phyloP scores from a whole-genome alignment of 2,329 filamentous ascomycete species.

The Macrophomina pseudophaseolina region DNA sequence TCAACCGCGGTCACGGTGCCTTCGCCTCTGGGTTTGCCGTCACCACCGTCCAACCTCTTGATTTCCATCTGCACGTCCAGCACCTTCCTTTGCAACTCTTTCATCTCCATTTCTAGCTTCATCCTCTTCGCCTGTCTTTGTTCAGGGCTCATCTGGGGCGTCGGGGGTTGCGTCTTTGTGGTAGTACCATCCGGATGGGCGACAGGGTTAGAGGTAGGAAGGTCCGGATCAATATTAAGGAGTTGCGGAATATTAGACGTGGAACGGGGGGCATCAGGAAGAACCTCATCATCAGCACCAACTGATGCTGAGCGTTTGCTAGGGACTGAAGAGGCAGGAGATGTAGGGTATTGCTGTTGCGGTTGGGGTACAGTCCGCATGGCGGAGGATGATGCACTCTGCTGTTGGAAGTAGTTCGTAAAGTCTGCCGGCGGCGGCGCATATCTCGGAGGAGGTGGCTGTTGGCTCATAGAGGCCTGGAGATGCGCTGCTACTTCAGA shows the following conservation, averaged over 20 bases:
- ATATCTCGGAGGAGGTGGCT: slow-evolving; percentile 5
- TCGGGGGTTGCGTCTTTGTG: slow-evolving; percentile 3
- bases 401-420: slow-evolving; percentile 20
- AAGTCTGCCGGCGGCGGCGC: slow-evolving; percentile 24
- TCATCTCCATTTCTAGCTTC: slow-evolving; percentile 24
- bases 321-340: slow-evolving; percentile 21
- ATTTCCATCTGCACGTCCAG: slow-evolving; percentile 23
- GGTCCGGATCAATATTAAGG: slow-evolving; percentile 21
- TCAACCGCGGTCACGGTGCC: background rate
- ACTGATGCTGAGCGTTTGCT: slow-evolving; percentile 23
- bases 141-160: slow-evolving; percentile 23
- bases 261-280: slow-evolving; percentile 19
- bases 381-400: slow-evolving; percentile 2
- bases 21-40: background rate
- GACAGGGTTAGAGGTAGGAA: slow-evolving; percentile 2
- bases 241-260: slow-evolving; percentile 22
- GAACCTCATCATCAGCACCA: slow-evolving; percentile 7
- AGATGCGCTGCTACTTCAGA: slow-evolving; percentile 24
- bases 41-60: slow-evolving; percentile 11
- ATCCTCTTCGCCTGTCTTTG: slow-evolving; percentile 20
- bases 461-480: slow-evolving; percentile 17
- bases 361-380: slow-evolving; percentile 13
- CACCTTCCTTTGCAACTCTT: slow-evolving; percentile 18
- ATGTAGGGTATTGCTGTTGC: slow-evolving; percentile 25
- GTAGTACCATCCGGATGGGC: background rate